Conservation (phyloP, 371 early-diverging fungal species). For the Cokeromyces recurvatus region DNA sequence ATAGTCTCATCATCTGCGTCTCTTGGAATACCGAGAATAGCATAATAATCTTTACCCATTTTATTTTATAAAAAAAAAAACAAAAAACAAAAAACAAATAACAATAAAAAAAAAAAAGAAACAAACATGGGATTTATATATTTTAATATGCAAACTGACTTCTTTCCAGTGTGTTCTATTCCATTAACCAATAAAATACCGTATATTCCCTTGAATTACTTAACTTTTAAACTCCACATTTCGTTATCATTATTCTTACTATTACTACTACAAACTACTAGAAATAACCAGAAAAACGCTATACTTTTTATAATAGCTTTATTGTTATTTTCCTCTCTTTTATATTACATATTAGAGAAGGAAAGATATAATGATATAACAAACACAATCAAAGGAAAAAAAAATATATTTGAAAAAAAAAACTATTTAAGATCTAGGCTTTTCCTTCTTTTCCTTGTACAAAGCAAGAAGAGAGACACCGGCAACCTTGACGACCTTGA, state of each 20-base stretch:
- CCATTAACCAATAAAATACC: constrained; percentile 8
- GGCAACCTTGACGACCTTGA: constrained; percentile 99
- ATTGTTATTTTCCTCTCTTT: no score
- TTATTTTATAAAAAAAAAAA: constrained; percentile 3
- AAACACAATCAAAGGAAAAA: background rate
- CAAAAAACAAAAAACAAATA: constrained; percentile 6
- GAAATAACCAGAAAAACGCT: background rate
- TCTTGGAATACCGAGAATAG: constrained; percentile 71
- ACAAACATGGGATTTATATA: constrained; percentile 1
- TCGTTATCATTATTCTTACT: background rate
- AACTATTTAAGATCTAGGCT: constrained; percentile 88
- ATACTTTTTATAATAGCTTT: no score
- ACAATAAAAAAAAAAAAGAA: constrained; percentile 1
- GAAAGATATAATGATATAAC: no score
- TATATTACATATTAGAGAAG: no score
- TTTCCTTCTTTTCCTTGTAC: constrained; percentile 99
- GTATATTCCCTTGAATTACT: constrained; percentile 2
- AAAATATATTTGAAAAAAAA: background rate
- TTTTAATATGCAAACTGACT: constrained; percentile 1
- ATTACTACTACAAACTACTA: background rate
- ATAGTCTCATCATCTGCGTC: constrained; percentile 81
- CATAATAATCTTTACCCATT: constrained; percentile 93
- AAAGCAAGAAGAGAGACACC: constrained; percentile 99
- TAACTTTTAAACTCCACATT: no score
- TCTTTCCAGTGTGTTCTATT: constrained; percentile 12